Base-by-base conservation (phyloP, 441 rosid genomes). In the Biscutella laevigata region DNA sequence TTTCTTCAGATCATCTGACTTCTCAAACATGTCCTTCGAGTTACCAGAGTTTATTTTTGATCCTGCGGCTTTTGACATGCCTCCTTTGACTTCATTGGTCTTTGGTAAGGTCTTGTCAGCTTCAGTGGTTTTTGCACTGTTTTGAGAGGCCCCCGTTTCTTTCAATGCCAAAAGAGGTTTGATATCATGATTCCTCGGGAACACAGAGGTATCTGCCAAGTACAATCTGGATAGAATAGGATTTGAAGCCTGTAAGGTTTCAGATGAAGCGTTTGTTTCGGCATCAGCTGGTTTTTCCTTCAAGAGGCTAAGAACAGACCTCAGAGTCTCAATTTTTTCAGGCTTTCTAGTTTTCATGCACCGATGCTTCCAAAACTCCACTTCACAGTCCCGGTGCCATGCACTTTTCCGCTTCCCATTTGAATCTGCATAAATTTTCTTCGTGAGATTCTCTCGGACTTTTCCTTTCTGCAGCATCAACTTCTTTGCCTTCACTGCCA, bases 321-420 rank as follows among this genome's bases (percentile, higher is more conserved):
- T 76, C 72, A 94, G 73, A 55, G 97, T 94, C 59, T 83, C 94
- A 70, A 94, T 73, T 66, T 94, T 89, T 73, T 94, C 99, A 45
- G 95, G 95, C 66, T 83, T 86, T 50, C 82, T 64, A 50, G 80
- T 59, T 73, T 72, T 79, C 69, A 56, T 67, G 78, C 97, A 86
- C 26, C 99, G 95, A 69, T 94, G 72, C 84, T 89, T 94, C 99
- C 99, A 94, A 74, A 94, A 94, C 66, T 94, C 99, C 52, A 94
- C 94, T 64, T 81, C 99, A 75, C 97, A 94, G 61, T 89, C 96
- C 36, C 99, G 74, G 57, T 81, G 90, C 99, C 99, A 94, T 41
- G 88, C 95, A 59, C 81, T 92, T 71, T 52, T 87, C 62, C 97
- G 72, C 71, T 74, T 84, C 60, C 99, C 99, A 69, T 80, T 94